Evolutionary conservation across 306 rosid species (phyloP).

Genomic region (Pachyrhizus erosus): DNA sequence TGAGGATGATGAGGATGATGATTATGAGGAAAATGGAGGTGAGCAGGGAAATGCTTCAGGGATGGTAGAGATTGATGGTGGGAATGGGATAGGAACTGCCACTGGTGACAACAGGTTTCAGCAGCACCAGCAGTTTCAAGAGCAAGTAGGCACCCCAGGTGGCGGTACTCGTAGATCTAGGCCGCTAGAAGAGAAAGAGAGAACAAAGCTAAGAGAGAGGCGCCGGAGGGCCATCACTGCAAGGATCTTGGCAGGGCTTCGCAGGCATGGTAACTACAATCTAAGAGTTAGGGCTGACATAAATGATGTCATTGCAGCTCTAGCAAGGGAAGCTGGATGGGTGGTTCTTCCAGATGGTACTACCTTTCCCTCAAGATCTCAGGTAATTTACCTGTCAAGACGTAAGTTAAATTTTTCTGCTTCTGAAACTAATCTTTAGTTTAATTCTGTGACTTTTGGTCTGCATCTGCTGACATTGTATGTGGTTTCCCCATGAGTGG

Average conservation of each 20-base stretch:
- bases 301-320: constrained; percentile 91
- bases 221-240: constrained; percentile 98
- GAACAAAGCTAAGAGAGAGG: constrained; percentile 97
- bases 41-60: constrained; percentile 49
- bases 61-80: constrained; percentile 78
- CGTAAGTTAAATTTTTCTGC: constrained; percentile 17
- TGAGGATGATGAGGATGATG: constrained; percentile 71
- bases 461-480: constrained; percentile 12
- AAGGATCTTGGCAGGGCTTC: constrained; percentile 92
- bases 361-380: constrained; percentile 86
- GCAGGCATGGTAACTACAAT: constrained; percentile 97
- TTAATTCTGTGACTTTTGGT: constrained; percentile 25
- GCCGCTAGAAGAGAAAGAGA: constrained; percentile 93
- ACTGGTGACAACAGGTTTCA: constrained; percentile 65
- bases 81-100: constrained; percentile 62
- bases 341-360: constrained; percentile 99
- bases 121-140: constrained; percentile 70
- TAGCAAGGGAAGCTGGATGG: constrained; percentile 99
- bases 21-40: constrained; percentile 59
- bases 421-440: constrained; percentile 10
- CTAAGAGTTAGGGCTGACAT: constrained; percentile 99
- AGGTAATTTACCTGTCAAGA: constrained; percentile 58
- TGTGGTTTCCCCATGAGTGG: background rate
- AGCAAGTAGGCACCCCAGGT: constrained; percentile 74
- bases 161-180: constrained; percentile 89